Evolutionary conservation across 2,329 filamentous ascomycete species (phyloP).

Genomic region (Ceratocystiopsis minuta): DNA sequence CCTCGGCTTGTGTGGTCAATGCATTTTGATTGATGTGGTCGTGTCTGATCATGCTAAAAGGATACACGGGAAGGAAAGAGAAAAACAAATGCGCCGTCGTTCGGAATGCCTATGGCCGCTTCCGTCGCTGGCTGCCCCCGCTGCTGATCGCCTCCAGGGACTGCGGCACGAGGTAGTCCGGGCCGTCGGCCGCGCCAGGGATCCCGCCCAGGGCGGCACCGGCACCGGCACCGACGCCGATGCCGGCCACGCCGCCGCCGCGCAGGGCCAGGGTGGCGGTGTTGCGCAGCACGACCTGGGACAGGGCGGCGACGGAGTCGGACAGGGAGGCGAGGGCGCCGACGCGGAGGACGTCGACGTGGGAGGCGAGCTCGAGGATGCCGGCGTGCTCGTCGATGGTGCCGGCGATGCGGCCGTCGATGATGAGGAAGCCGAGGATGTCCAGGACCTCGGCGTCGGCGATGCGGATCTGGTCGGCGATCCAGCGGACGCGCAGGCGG

Average conservation of each 20-base stretch:
- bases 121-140: no score
- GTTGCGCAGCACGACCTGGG: constrained; percentile 55
- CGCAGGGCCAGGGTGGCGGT: constrained; percentile 29
- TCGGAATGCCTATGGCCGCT: no score
- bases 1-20: no score
- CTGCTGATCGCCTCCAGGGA: no score
- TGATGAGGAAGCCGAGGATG: constrained; percentile 85
- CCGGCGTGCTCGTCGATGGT: constrained; percentile 81
- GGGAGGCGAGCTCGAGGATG: constrained; percentile 58
- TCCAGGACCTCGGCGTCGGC: constrained; percentile 76
- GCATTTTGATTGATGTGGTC: no score
- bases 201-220: no score
- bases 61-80: background rate
- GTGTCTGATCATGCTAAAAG: background rate
- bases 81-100: background rate
- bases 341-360: constrained; percentile 56
- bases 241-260: no score
- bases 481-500: constrained; percentile 72
- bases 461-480: constrained; percentile 77
- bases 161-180: no score
- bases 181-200: no score
- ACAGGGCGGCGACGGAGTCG: constrained; percentile 49
- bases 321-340: constrained; percentile 58
- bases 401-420: constrained; percentile 72
- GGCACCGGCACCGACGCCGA: no score